These are phyloP conservation scores for Nicotiana knightiana DNA, from an alignment of 257 asterid species.

Conservation along the genomic window DNA sequence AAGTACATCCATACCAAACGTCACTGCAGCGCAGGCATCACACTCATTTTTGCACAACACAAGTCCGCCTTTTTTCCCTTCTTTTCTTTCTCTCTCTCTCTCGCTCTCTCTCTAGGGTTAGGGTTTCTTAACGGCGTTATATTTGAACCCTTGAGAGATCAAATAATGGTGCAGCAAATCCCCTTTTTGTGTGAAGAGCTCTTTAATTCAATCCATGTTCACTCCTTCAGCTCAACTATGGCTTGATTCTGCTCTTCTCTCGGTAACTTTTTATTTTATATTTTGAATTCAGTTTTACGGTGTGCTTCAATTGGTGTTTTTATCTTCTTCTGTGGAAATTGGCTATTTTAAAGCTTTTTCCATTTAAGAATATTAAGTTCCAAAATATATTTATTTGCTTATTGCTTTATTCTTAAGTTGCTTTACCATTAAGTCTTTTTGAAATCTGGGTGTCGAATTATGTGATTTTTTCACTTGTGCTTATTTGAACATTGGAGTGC, in stretches of 20 bases:
- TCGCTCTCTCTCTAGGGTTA: conserved; percentile 4
- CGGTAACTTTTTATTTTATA: not conserved
- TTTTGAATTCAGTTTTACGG: not conserved
- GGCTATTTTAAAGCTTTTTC: not conserved
- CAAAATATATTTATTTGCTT: not conserved
- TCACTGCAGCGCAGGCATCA: too few species aligned
- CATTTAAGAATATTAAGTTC: not conserved
- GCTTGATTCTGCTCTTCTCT: conserved; percentile 19
- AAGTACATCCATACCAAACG: too few species aligned
- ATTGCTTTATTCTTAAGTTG: not conserved
- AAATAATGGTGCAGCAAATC: not conserved
- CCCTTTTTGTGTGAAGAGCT: not conserved
- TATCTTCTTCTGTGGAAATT: not conserved
- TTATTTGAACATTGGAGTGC: too few species aligned
- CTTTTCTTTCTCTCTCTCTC: not conserved
- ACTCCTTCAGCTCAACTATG: conserved; percentile 26
- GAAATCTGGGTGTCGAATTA: too few species aligned
- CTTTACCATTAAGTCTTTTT: too few species aligned
- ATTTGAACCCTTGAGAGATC: not conserved
- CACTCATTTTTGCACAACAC: not conserved
- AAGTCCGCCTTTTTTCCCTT: not conserved
- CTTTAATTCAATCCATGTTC: conserved; percentile 14
- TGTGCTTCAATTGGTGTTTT: not conserved
- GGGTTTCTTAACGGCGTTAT: not conserved
- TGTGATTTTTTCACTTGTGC: too few species aligned